A percentile compares a stretch with the other conserved stretches of the same genome.
Conservation (phyloP, 139 green algal species). For the Zygnema cylindricum region DNA sequence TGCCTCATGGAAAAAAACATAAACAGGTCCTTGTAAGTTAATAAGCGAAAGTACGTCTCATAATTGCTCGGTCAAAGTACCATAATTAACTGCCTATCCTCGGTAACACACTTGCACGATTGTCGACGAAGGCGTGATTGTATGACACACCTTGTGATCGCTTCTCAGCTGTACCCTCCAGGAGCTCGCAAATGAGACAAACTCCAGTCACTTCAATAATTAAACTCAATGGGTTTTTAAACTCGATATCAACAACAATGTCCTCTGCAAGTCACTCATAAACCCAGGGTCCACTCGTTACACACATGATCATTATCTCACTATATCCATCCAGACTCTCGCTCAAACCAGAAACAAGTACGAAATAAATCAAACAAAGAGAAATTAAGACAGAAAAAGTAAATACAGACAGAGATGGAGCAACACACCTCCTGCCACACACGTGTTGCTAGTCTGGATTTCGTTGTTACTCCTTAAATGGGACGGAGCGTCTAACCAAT, state of each 20-base stretch:
- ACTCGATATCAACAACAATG: constrained; percentile 74
- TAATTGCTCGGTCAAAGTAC: too few relatives aligned
- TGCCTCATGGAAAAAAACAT: too few relatives aligned
- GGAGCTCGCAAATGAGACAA: constrained; percentile 73
- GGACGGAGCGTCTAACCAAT: constrained; percentile 47
- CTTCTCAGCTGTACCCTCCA: too few relatives aligned
- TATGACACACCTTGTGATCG: too few relatives aligned
- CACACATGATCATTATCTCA: background rate
- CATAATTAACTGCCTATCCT: too few relatives aligned
- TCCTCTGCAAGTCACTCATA: constrained; percentile 64
- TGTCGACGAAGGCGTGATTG: too few relatives aligned
- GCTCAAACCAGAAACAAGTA: background rate
- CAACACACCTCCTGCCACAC: constrained; percentile 61
- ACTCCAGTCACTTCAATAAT: constrained; percentile 72
- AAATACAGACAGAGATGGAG: background rate
- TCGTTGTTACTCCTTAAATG: background rate
- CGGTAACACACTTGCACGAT: too few relatives aligned
- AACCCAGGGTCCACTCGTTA: background rate
- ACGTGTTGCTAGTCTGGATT: constrained; percentile 49
- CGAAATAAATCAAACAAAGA: background rate
- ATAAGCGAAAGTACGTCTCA: too few relatives aligned
- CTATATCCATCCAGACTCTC: background rate
- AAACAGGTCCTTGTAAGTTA: too few relatives aligned
- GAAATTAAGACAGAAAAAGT: background rate
- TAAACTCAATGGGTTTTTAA: constrained; percentile 79